Evolutionary conservation across 2,329 filamentous ascomycete species (phyloP).

Genomic region (Aspergillus sp.): DNA sequence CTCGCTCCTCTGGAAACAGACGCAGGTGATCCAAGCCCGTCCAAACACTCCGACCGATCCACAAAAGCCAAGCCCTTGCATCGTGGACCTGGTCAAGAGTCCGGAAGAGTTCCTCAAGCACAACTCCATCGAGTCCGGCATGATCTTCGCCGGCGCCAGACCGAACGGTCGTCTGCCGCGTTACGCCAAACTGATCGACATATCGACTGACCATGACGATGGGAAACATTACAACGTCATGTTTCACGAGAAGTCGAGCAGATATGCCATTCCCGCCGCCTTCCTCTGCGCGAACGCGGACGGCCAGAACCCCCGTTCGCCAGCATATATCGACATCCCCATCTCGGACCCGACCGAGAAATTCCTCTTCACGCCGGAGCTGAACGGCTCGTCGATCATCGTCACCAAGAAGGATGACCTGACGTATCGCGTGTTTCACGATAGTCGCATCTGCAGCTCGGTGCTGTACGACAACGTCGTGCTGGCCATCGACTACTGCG

Average conservation of each 20-base stretch:
- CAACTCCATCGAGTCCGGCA: neutral
- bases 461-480: neutral
- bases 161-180: neutral
- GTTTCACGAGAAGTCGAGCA: neutral
- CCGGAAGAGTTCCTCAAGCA: neutral
- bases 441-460: neutral
- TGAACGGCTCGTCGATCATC: neutral
- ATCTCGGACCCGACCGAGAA: neutral
- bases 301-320: neutral
- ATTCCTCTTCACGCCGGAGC: neutral
- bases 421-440: neutral
- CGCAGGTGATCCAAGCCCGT: neutral
- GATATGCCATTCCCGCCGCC: neutral
- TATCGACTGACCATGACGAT: neutral
- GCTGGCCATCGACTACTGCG: neutral
- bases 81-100: neutral
- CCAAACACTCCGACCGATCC: neutral
- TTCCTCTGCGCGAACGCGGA: neutral
- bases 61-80: neutral
- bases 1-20: neutral
- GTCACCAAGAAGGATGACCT: neutral
- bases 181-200: neutral
- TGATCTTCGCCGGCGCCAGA: neutral
- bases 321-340: neutral
- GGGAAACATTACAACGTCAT: neutral